Conservation (phyloP, 495 filamentous ascomycete species). For the Podospora didyma region DNA sequence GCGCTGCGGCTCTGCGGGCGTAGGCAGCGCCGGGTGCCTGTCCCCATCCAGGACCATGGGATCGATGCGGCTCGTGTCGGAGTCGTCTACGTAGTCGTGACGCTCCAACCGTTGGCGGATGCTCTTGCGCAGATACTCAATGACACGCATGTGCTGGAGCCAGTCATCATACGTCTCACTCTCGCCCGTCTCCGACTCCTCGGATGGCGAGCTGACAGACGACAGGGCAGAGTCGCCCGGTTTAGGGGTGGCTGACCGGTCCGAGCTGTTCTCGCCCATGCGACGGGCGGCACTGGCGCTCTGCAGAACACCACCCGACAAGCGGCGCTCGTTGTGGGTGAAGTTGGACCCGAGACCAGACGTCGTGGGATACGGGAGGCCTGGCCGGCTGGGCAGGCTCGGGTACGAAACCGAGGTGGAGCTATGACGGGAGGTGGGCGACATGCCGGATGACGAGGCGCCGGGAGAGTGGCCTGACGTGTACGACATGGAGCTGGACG, state of each 20-base stretch:
- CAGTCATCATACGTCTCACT: slow-evolving; percentile 61
- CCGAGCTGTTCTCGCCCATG: slow-evolving; percentile 47
- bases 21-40: background rate
- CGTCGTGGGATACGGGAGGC: slow-evolving; percentile 66
- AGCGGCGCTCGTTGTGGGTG: slow-evolving; percentile 74
- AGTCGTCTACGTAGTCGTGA: slow-evolving; percentile 55
- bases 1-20: background rate
- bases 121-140: slow-evolving; percentile 68
- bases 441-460: slow-evolving; percentile 60
- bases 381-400: slow-evolving; percentile 48
- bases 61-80: slow-evolving; percentile 26
- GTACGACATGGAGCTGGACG: slow-evolving; percentile 82
- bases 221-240: slow-evolving; percentile 34
- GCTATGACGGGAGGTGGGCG: slow-evolving; percentile 58
- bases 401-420: slow-evolving; percentile 72
- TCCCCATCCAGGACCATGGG: slow-evolving; percentile 21
- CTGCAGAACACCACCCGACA: slow-evolving; percentile 83
- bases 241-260: slow-evolving; percentile 46
- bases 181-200: slow-evolving; percentile 43
- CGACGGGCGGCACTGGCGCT: slow-evolving; percentile 51
- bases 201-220: slow-evolving; percentile 39
- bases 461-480: slow-evolving; percentile 80
- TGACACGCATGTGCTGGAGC: slow-evolving; percentile 78
- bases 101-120: slow-evolving; percentile 61
- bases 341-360: slow-evolving; percentile 80